A percentile compares a stretch with the other conserved stretches of the same genome.
Conservation (phyloP, 768 basidiomycete species). For the Flagelloscypha sp. region DNA sequence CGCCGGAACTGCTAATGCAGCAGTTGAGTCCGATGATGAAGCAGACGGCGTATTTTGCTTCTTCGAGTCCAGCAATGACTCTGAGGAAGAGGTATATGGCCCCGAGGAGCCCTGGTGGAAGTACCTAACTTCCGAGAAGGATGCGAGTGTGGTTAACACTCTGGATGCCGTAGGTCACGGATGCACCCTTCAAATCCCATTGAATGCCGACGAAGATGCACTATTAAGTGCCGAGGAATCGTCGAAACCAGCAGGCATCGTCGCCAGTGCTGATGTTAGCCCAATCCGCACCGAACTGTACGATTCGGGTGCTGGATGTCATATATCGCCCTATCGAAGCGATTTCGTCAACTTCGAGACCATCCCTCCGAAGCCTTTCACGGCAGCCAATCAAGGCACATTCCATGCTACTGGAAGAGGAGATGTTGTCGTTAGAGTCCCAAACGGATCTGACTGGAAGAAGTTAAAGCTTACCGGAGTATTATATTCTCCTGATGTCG, state of each 20-base stretch:
- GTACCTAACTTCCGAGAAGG: too few relatives aligned
- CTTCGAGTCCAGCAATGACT: too few relatives aligned
- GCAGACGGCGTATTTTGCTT: too few relatives aligned
- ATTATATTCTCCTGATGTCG: constrained; percentile 1
- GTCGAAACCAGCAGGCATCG: too few relatives aligned
- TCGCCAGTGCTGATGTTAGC: too few relatives aligned
- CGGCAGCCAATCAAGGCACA: constrained; percentile 19
- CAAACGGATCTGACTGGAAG: constrained; percentile 14
- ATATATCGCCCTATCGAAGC: constrained; percentile 26
- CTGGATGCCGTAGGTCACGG: too few relatives aligned
- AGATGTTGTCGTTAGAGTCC: constrained; percentile 19
- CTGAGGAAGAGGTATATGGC: too few relatives aligned
- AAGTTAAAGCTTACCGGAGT: constrained; percentile 10
- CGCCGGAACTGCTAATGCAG: constrained; percentile 5
- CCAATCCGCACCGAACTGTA: constrained; percentile 23
- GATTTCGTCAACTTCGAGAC: constrained; percentile 20
- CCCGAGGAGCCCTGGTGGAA: neutral
- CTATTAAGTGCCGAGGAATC: too few relatives aligned
- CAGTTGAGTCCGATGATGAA: constrained; percentile 11
- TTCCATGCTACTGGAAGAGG: constrained; percentile 25
- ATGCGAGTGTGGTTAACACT: too few relatives aligned
- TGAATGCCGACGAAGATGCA: too few relatives aligned
- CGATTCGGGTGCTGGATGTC: constrained; percentile 29
- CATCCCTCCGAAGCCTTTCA: constrained; percentile 20
- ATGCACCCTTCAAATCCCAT: too few relatives aligned